Evolutionary conservation across 306 rosid species (phyloP).

Genomic region (Amphicarpaea edgeworthii): DNA sequence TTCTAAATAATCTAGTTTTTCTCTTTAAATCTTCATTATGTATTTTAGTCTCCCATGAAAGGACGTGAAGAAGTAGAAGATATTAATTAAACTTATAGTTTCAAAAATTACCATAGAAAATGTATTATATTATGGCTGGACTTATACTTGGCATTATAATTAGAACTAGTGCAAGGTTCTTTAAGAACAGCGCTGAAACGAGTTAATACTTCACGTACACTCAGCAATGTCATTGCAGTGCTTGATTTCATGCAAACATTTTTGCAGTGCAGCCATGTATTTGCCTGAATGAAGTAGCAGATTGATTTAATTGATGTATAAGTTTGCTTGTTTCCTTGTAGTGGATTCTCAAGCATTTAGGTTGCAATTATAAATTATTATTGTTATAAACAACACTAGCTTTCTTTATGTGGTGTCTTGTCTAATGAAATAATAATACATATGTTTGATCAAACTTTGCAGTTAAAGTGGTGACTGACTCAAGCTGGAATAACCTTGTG

Average conservation of each 20-base stretch:
- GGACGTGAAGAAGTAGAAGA: background rate
- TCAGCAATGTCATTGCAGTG: background rate
- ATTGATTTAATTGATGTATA: background rate
- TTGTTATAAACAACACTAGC: background rate
- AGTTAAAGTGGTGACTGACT: constrained; percentile 79
- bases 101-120: background rate
- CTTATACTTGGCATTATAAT: background rate
- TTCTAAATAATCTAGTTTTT: background rate
- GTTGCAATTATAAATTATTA: background rate
- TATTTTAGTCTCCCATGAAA: background rate
- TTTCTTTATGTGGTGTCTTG: background rate
- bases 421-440: constrained; percentile 25
- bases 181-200: background rate
- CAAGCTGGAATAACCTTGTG: constrained; percentile 79
- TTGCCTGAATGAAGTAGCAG: background rate
- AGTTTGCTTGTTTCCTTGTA: background rate
- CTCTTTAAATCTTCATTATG: background rate
- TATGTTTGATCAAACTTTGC: constrained; percentile 42
- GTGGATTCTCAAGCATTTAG: background rate
- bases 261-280: background rate
- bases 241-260: background rate
- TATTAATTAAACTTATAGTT: background rate
- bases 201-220: constrained; percentile 4
- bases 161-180: background rate
- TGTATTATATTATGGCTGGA: background rate